Evolutionary conservation across 2,329 filamentous ascomycete species (phyloP).

Genomic region (Aspergillus thermomutatus): DNA sequence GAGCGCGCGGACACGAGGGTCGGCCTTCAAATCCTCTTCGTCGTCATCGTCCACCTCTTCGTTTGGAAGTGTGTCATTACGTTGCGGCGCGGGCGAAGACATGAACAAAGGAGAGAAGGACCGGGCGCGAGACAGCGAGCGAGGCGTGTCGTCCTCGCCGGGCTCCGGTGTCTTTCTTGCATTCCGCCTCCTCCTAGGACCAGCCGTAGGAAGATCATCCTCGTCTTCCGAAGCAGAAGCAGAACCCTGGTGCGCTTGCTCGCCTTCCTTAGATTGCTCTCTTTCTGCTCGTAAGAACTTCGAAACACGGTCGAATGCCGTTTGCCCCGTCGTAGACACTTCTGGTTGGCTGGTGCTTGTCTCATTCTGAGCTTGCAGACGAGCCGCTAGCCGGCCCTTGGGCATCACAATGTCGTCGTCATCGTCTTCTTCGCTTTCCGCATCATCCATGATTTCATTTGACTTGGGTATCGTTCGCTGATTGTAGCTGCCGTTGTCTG

Average conservation of each 20-base stretch:
- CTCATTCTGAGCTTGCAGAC: constrained; percentile 51
- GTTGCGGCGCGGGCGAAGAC: constrained; percentile 27
- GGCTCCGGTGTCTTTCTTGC: constrained; percentile 24
- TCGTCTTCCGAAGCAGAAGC: constrained; percentile 25
- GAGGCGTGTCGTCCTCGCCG: constrained; percentile 26
- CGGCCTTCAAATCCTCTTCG: constrained; percentile 31
- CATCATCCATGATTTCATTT: constrained; percentile 2
- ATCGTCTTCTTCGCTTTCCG: constrained; percentile 26
- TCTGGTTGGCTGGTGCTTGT: constrained; percentile 10
- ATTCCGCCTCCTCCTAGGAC: constrained; percentile 29
- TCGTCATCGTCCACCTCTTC: constrained; percentile 19
- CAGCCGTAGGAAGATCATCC: constrained; percentile 30
- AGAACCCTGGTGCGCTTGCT: constrained; percentile 9
- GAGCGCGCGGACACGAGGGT: constrained; percentile 66
- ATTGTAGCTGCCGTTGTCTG: constrained; percentile 35
- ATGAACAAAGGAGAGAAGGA: constrained; percentile 45
- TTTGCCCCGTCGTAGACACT: constrained; percentile 16
- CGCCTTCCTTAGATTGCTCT: constrained; percentile 4
- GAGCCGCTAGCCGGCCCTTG: constrained; percentile 61
- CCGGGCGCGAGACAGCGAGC: constrained; percentile 23
- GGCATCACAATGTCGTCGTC: constrained; percentile 56
- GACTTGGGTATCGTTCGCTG: constrained; percentile 4
- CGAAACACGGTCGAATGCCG: constrained; percentile 41
- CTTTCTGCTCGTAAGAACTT: constrained; percentile 21
- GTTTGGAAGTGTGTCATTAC: constrained; percentile 12